Conservation (phyloP, 129 eudicot genomes). For the carrot (Daucus carota) region DNA sequence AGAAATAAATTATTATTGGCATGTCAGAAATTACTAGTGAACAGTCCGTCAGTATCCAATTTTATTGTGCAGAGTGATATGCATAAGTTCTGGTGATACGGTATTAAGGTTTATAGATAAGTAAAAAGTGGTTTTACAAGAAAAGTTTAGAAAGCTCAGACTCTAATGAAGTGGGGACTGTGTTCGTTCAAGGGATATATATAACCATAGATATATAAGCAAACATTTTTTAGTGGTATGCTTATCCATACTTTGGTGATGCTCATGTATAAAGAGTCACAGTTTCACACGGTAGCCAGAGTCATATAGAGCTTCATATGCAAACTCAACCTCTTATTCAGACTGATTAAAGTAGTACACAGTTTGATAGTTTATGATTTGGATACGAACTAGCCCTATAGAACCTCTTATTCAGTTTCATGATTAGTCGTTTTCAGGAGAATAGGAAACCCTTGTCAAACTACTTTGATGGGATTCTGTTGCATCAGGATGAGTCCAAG, state of each 20-base stretch:
- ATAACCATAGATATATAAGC: background rate
- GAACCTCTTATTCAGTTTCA: background rate
- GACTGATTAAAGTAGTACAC: background rate
- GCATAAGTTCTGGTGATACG: background rate
- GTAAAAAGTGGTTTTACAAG: no score
- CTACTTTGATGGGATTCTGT: background rate
- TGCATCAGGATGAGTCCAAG: background rate
- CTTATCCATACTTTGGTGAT: background rate
- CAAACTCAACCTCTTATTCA: background rate
- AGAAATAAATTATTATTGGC: background rate
- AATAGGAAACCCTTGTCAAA: background rate
- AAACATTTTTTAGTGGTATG: background rate
- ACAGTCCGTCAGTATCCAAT: no score
- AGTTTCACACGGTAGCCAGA: background rate
- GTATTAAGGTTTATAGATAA: slow-evolving; percentile 2
- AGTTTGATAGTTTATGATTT: background rate
- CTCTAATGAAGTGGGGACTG: background rate
- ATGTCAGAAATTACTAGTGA: background rate
- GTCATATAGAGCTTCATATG: background rate
- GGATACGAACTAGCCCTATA: background rate
- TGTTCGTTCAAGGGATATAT: background rate
- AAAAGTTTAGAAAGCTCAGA: background rate
- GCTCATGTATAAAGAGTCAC: background rate
- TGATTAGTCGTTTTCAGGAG: background rate
- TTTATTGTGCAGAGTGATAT: background rate